phyloP scores from a whole-genome alignment of 176 grass and related monocot species.

The Areca catechu region DNA sequence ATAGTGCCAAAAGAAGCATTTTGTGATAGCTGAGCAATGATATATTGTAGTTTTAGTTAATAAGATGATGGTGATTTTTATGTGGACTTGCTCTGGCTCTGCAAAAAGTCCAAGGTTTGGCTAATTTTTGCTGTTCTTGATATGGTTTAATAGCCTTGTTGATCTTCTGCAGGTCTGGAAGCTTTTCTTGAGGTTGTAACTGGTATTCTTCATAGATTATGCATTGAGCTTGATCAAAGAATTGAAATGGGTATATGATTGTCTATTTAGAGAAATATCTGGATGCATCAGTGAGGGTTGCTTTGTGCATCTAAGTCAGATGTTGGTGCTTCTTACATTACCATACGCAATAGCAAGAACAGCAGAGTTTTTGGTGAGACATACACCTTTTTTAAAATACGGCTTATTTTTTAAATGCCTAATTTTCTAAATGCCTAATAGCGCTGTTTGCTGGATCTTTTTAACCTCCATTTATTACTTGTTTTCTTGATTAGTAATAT shows the following conservation, averaged over 20 bases:
- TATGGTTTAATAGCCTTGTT: no score
- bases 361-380: constrained; percentile 44
- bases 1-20: no score
- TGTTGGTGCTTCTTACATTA: constrained; percentile 60
- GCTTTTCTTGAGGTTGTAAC: constrained; percentile 47
- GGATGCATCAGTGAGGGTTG: constrained; percentile 35
- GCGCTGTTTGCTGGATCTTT: neutral
- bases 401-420: no score
- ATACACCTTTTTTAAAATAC: constrained; percentile 2
- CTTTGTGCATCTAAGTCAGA: constrained; percentile 53
- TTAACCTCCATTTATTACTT: constrained; percentile 14
- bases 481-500: constrained; percentile 17
- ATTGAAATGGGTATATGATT: constrained; percentile 44
- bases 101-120: no score
- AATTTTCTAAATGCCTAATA: no score
- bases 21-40: no score
- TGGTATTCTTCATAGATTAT: constrained; percentile 65
- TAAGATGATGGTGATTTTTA: no score
- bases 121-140: no score
- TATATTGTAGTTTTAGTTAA: no score
- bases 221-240: constrained; percentile 66
- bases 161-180: constrained; percentile 35
- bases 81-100: no score
- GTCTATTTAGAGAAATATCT: constrained; percentile 59
- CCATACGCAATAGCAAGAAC: constrained; percentile 37